These are phyloP conservation scores for Aspergillus sclerotiicarbonarius DNA, from an alignment of 495 filamentous ascomycete species.

Conservation along the genomic window DNA sequence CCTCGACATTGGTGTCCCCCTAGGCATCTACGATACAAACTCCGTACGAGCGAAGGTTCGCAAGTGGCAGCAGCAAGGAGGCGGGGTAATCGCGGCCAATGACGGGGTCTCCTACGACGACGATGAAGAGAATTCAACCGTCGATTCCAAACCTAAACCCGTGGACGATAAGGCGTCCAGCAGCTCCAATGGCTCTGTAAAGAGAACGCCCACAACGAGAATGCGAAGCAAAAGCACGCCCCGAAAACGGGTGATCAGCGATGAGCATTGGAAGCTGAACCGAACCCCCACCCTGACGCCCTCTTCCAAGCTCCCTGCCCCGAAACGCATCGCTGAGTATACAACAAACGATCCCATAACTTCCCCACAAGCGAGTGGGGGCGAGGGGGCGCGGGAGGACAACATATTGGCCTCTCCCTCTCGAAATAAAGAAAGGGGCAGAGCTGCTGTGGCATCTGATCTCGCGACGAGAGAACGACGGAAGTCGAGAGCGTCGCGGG, in stretches of 20 bases:
- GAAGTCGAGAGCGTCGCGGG: conserved; percentile 19
- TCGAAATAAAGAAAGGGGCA: conserved; percentile 15
- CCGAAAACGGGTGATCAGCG: conserved; percentile 76
- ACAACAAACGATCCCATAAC: conserved; percentile 39
- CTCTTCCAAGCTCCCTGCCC: conserved; percentile 47
- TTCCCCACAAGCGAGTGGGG: conserved; percentile 18
- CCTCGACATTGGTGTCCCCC: conserved; percentile 51
- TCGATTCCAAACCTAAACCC: conserved; percentile 27
- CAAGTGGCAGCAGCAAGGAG: conserved; percentile 70
- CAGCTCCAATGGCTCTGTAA: conserved; percentile 4
- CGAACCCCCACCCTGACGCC: conserved; percentile 49
- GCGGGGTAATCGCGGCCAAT: conserved; percentile 54
- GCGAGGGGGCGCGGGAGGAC: conserved; percentile 24
- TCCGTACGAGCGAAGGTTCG: conserved; percentile 69
- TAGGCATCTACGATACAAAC: conserved; percentile 54
- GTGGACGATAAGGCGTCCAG: conserved; percentile 22
- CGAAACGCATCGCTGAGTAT: conserved; percentile 44
- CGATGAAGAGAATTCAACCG: conserved; percentile 30
- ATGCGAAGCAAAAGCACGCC: conserved; percentile 56
- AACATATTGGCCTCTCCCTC: conserved; percentile 13
- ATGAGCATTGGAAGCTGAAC: conserved; percentile 69
- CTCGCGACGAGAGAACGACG: conserved; percentile 16
- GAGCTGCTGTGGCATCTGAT: conserved; percentile 13
- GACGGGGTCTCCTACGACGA: conserved; percentile 40
- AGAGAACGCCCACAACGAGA: conserved; percentile 26